Conservation (phyloP, 2,329 filamentous ascomycete genomes). For the Metarhizium sp. region DNA sequence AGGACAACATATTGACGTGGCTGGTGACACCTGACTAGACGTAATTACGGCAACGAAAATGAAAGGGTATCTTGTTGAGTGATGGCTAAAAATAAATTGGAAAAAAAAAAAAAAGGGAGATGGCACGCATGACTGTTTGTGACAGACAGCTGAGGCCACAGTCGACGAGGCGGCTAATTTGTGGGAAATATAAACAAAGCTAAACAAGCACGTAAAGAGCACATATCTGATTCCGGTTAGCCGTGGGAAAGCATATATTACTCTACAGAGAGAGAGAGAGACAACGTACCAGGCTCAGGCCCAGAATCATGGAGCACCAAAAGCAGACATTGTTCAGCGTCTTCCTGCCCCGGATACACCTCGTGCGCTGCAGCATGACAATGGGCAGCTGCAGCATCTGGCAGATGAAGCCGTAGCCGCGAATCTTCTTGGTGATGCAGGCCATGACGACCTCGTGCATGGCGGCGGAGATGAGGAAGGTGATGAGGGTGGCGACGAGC, state of each 20-base stretch:
- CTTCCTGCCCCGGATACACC: conserved; percentile 62
- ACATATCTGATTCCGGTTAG: conserved; percentile 31
- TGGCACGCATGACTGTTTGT: too few relatives aligned
- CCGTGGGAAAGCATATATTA: not conserved
- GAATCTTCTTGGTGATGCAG: conserved; percentile 92
- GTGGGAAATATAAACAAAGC: not conserved
- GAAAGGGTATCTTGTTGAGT: too few relatives aligned
- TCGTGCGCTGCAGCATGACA: conserved; percentile 78
- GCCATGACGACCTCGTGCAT: conserved; percentile 96
- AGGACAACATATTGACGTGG: too few relatives aligned
- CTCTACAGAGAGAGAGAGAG: not conserved
- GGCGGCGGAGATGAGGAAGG: conserved; percentile 80
- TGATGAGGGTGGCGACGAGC: conserved; percentile 72
- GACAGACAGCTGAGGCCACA: too few relatives aligned
- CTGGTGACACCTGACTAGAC: too few relatives aligned
- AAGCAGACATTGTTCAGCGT: conserved; percentile 85
- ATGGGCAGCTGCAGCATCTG: conserved; percentile 98
- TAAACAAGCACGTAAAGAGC: conserved; percentile 43
- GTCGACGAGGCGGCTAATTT: too few relatives aligned
- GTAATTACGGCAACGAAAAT: too few relatives aligned
- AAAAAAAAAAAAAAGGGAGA: too few relatives aligned
- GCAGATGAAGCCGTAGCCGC: conserved; percentile 86
- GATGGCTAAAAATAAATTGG: too few relatives aligned
- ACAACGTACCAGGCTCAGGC: conserved; percentile 62
- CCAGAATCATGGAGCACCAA: conserved; percentile 86